Base-by-base conservation (phyloP, 129 eudicot genomes). In the Glebionis coronaria region DNA sequence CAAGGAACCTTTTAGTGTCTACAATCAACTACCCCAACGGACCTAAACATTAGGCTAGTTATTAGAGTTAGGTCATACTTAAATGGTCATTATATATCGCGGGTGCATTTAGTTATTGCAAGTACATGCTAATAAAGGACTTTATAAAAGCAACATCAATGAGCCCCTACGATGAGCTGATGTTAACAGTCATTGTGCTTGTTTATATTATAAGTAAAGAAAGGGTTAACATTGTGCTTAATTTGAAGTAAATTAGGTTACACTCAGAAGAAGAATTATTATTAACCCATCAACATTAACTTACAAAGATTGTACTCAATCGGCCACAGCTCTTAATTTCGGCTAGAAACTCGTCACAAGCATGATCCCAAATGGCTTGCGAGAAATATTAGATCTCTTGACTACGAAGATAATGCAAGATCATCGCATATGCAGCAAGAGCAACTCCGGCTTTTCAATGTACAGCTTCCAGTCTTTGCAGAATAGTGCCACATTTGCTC, bases 381-480 rank as follows among this genome's bases (percentile, higher is more conserved):
- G 55, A 72, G 31, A 51, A 72, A 52, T 53, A 63, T 64, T 18
- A 19, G 51, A 21, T 45, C 5, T 69, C 65, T 23, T 56, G 56
- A 25, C 65, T 8, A 61, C 16, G 8, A 15, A 56, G 16, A 2
- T 11, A 35, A 3, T 29, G 73, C 51, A 44, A 10, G 27, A 44
- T 93, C 79, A 89, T 84, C 85, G 83, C 85, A 81, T 78, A 56
- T 84, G 90, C 79, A 93, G 60, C 92, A 93, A 71, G 19, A 88
- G 71, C 46, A 93, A 79, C 79, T 93, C 97, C 1, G 97, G 99
- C 61, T 86, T 93, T 66, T 93, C 99, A 3, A 86, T 77, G 60
- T 71, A 78, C 42, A 67, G 61, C 65, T 93, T 93, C 99, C 97
- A 93, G 59, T 89, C 95, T 56, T 89, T 82, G 87, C 99, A 88